phyloP scores from a whole-genome alignment of 768 basidiomycete genomes.

The Pulveroboletus sp. region DNA sequence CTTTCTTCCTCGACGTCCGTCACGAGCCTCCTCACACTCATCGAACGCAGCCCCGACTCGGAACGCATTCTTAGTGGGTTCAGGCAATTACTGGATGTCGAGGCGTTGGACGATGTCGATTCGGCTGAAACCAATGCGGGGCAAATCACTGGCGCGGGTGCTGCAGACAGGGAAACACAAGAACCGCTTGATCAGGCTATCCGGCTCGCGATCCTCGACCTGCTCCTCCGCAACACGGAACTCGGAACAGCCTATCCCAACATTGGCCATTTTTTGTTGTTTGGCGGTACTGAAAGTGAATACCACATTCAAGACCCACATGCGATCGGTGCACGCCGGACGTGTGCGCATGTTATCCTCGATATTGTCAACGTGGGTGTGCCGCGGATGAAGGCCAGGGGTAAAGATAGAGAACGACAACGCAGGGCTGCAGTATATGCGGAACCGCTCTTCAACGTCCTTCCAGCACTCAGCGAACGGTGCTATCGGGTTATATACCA shows the following conservation, averaged over 20 bases:
- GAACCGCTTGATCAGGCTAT: conserved; percentile 64
- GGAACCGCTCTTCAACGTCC: conserved; percentile 56
- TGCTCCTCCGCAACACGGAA: conserved; percentile 78
- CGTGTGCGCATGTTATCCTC: conserved; percentile 79
- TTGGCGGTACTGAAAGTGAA: conserved; percentile 59
- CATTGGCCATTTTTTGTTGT: conserved; percentile 83
- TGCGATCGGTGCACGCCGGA: conserved; percentile 64
- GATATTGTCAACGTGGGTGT: conserved; percentile 74
- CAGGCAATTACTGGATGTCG: conserved; percentile 58
- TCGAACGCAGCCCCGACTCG: conserved; percentile 80
- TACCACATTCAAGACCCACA: conserved; percentile 76
- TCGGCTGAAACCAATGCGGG: conserved; percentile 59
- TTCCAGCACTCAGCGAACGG: conserved; percentile 82
- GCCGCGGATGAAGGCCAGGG: conserved; percentile 50
- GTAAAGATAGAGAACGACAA: conserved; percentile 35
- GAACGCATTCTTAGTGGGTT: conserved; percentile 84
- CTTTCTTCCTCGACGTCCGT: conserved; percentile 69
- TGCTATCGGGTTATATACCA: conserved; percentile 83
- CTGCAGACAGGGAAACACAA: conserved; percentile 47
- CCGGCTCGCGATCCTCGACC: conserved; percentile 71
- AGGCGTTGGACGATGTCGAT: conserved; percentile 60
- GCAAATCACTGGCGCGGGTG: conserved; percentile 70
- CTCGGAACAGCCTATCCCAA: conserved; percentile 67
- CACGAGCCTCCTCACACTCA: conserved; percentile 70
- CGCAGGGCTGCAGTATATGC: conserved; percentile 27